Evolutionary conservation across 257 asterid genomes (phyloP).

Genomic region (Knoxia roxburghii): DNA sequence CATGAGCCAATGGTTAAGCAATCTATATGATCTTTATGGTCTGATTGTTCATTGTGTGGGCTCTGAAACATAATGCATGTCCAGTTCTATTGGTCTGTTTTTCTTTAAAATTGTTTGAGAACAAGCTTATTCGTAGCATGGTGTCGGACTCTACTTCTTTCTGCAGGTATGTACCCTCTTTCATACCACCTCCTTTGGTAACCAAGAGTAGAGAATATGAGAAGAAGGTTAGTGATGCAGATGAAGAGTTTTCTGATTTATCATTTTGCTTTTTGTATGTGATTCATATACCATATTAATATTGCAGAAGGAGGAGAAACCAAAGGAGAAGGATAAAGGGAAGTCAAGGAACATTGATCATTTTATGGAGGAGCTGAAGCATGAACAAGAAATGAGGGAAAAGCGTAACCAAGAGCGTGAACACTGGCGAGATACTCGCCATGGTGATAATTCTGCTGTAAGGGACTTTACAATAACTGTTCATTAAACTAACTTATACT

Average conservation of each 20-base stretch:
- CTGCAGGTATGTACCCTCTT: conserved; percentile 98
- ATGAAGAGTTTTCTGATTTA: conserved; percentile 11
- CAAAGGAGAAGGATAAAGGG: conserved; percentile 76
- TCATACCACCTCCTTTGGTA: conserved; percentile 91
- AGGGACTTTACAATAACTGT: conserved; percentile 21
- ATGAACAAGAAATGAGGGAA: conserved; percentile 90
- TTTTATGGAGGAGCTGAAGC: conserved; percentile 96
- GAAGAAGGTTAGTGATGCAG: conserved; percentile 52
- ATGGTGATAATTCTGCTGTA: conserved; percentile 59
- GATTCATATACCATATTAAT: conserved; percentile 16
- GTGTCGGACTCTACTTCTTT: conserved; percentile 50
- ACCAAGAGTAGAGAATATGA: conserved; percentile 75
- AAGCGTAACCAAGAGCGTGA: conserved; percentile 89
- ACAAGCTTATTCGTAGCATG: conserved; percentile 29
- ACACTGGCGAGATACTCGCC: conserved; percentile 65
- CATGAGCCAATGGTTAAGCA: neutral
- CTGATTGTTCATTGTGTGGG: neutral
- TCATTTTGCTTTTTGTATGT: conserved; percentile 10
- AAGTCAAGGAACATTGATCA: conserved; percentile 84
- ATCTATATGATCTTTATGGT: neutral
- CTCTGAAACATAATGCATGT: neutral
- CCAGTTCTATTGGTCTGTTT: neutral
- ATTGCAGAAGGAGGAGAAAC: conserved; percentile 78
- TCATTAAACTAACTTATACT: neutral
- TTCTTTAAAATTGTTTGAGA: conserved; percentile 8